These are phyloP conservation scores for Leonotis leonurus DNA, from an alignment of 257 asterid genomes.

Conservation along the genomic window DNA sequence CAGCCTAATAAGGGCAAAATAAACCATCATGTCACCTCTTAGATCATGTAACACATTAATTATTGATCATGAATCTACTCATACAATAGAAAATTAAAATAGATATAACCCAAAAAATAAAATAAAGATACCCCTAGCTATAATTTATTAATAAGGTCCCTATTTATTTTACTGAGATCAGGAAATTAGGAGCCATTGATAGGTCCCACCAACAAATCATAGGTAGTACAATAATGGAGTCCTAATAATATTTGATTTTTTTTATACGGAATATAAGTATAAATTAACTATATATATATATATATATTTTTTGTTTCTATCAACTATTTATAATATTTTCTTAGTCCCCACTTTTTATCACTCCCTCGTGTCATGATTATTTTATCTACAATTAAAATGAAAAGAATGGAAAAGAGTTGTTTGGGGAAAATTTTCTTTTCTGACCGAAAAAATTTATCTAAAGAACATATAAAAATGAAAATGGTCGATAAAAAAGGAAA, in stretches of 20 bases:
- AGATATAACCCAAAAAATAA: no score
- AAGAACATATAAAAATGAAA: no score
- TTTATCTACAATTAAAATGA: no score
- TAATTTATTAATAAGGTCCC: constrained; percentile 12
- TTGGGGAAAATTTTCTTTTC: no score
- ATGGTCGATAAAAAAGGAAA: no score
- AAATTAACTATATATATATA: not conserved
- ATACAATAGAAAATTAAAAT: not conserved
- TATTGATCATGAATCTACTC: constrained; percentile 8
- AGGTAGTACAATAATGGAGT: constrained; percentile 12
- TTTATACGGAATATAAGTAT: not conserved
- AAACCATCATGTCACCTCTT: constrained; percentile 22
- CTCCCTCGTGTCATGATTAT: no score
- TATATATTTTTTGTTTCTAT: not conserved
- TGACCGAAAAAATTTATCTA: no score
- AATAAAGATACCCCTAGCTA: not conserved
- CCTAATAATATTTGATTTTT: no score
- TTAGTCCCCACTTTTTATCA: no score
- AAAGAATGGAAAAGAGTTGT: no score
- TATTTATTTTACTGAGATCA: constrained; percentile 7
- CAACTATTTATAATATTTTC: no score
- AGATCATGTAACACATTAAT: constrained; percentile 7
- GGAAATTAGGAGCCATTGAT: constrained; percentile 10
- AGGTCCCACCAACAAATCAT: constrained; percentile 14
- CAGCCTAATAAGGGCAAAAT: constrained; percentile 26